Percentiles rank a stretch among this genome's conserved stretches.
phyloP scores from a whole-genome alignment of 2,329 filamentous ascomycete species.

The Hypoxylon sp. region DNA sequence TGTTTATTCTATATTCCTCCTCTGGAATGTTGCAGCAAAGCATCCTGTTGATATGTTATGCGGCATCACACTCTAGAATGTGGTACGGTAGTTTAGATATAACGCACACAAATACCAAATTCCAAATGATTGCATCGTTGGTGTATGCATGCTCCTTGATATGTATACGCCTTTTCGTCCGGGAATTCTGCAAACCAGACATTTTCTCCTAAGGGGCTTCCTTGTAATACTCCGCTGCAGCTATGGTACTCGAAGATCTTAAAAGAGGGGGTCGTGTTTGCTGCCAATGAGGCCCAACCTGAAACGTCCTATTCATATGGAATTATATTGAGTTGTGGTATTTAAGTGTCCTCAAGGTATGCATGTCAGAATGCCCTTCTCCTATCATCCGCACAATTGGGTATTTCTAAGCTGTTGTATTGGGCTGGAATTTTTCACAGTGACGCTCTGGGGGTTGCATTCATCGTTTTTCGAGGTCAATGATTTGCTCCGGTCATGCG shows the following conservation, averaged over 20 bases:
- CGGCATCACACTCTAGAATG: not conserved
- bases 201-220: constrained; percentile 16
- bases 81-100: constrained; percentile 6
- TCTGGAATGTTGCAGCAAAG: constrained; percentile 20
- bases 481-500: constrained; percentile 16
- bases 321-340: constrained; percentile 26
- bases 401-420: constrained; percentile 11
- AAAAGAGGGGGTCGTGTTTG: constrained; percentile 24
- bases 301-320: constrained; percentile 36
- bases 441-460: constrained; percentile 17
- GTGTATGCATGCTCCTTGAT: constrained; percentile 23
- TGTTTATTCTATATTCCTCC: constrained; percentile 6
- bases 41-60: constrained; percentile 2
- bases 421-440: constrained; percentile 14
- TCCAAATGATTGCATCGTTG: constrained; percentile 27
- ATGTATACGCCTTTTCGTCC: not conserved
- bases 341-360: constrained; percentile 13
- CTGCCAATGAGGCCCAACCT: constrained; percentile 27
- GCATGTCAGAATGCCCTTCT: constrained; percentile 19
- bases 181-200: constrained; percentile 21
- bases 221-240: constrained; percentile 17
- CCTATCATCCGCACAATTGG: constrained; percentile 23
- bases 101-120: constrained; percentile 6
- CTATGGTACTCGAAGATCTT: constrained; percentile 25
- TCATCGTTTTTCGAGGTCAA: constrained; percentile 13